Base-by-base conservation (phyloP, 352 stramenopile genomes). In the Globisporangium emineosum region DNA sequence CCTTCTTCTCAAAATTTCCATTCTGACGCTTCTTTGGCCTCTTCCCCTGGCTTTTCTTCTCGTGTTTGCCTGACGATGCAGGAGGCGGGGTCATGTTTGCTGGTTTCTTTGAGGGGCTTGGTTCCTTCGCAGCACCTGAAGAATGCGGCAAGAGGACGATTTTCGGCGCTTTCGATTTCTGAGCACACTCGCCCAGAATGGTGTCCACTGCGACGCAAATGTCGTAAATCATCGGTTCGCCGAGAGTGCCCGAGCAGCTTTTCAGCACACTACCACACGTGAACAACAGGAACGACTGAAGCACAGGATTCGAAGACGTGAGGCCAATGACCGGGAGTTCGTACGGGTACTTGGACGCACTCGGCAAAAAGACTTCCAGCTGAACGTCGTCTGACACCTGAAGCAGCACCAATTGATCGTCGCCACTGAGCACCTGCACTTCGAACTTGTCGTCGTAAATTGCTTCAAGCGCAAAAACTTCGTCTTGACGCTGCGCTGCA, bases 141-240 rank as follows among this genome's bases (percentile, higher is more conserved):
- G 29, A 21, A 35, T 75, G 71, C 35, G 54, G 53, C 19, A 73
- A 65, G 7, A 83, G 64, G 42, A 83, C 64, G 49, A 80, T 68
- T 57, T 71, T 75, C 27, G 70, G 56, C n/a, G 61, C 51, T 3
- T 64, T 81, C 0, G 52, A 49, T 19, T 79, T 64, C 13, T 70
- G 65, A 9, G 60, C 64, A 10, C 66, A 60, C 25, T 87, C 68
- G 10, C 75, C 68, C 15, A 90, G 60, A 35, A 86, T 72, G 2
- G 71, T 76, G 54, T 93, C 83, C 12, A 92, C 71, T 1, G 81
- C 75, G 49, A 89, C 83, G 55, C 77, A 89, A 21, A 95, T 75
- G 49, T 93, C 83, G 65, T 93, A 95, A 17, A 95, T 73, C 74
- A 93, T 86, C 2, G 87, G 87, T 17, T 92, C 87, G 6, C 87